These are phyloP conservation scores for Cystobasidium tubakii DNA, from an alignment of 768 basidiomycete species.

Conservation along the genomic window DNA sequence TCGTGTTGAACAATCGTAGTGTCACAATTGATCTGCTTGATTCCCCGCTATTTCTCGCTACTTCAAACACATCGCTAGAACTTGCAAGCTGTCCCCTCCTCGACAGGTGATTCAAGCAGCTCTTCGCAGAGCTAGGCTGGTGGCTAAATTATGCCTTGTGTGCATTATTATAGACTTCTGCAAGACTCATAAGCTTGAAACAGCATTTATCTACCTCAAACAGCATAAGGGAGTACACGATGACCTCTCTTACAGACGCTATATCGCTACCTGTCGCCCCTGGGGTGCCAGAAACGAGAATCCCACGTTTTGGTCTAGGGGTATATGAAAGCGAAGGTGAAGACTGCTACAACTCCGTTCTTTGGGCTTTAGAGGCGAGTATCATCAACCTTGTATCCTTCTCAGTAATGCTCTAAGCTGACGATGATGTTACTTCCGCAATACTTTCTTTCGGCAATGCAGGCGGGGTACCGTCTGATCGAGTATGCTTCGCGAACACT, in stretches of 20 bases:
- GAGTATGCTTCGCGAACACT: slow-evolving; percentile 8
- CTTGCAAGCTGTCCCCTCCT: background rate
- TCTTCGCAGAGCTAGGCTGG: background rate
- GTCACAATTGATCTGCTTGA: no score
- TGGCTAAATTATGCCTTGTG: background rate
- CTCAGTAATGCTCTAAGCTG: background rate
- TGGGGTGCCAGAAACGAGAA: slow-evolving; percentile 7
- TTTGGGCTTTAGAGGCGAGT: slow-evolving; percentile 31
- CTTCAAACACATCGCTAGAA: background rate
- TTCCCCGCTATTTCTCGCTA: background rate
- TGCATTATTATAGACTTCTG: background rate
- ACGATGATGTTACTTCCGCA: background rate
- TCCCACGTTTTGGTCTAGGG: slow-evolving; percentile 26
- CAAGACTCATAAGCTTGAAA: background rate
- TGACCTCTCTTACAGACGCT: slow-evolving; percentile 6
- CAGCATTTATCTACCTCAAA: background rate
- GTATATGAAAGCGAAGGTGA: slow-evolving; percentile 31
- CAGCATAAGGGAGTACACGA: background rate
- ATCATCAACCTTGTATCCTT: background rate
- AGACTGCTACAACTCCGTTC: slow-evolving; percentile 37
- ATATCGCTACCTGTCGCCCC: slow-evolving; percentile 14
- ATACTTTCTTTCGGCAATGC: no score
- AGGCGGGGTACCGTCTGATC: slow-evolving; percentile 34
- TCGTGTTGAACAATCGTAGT: no score
- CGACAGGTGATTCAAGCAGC: background rate